These are phyloP conservation scores for Pseudocercospora musae DNA, from an alignment of 2,329 filamentous ascomycete species.

Conservation along the genomic window DNA sequence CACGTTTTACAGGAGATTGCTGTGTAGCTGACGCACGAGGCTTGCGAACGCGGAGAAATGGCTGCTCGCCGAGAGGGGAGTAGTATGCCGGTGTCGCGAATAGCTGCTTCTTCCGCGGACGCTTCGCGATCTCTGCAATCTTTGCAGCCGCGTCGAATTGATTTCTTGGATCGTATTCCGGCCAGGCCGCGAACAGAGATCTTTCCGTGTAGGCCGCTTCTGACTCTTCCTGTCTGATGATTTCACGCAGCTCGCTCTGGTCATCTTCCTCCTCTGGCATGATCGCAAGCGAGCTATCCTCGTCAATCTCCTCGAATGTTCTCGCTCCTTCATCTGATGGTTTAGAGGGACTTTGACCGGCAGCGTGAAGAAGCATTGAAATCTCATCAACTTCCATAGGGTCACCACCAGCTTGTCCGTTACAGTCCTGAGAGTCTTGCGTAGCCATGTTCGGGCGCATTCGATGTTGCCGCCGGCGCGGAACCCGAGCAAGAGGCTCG, in stretches of 20 bases:
- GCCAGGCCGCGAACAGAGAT: slow-evolving; percentile 25
- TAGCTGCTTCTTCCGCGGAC: slow-evolving; percentile 38
- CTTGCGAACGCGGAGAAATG: background rate
- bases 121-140: slow-evolving; percentile 52
- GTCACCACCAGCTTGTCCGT: background rate
- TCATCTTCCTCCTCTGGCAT: background rate
- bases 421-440: background rate
- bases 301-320: background rate
- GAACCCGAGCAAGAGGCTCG: background rate
- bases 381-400: background rate
- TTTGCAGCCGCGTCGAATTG: slow-evolving; percentile 48
- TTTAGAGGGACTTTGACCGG: background rate
- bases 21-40: background rate
- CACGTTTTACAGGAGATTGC: background rate
- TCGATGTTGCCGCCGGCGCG: background rate
- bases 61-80: slow-evolving; percentile 7
- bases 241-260: background rate
- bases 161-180: slow-evolving; percentile 22
- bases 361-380: background rate
- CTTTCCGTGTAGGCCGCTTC: background rate
- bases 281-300: background rate
- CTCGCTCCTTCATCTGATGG: background rate
- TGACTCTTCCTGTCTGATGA: slow-evolving; percentile 2
- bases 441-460: background rate
- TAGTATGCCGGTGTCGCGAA: slow-evolving; percentile 22